phyloP scores from a whole-genome alignment of 1,139 yeast species.

The Suhomyces wounanorum region DNA sequence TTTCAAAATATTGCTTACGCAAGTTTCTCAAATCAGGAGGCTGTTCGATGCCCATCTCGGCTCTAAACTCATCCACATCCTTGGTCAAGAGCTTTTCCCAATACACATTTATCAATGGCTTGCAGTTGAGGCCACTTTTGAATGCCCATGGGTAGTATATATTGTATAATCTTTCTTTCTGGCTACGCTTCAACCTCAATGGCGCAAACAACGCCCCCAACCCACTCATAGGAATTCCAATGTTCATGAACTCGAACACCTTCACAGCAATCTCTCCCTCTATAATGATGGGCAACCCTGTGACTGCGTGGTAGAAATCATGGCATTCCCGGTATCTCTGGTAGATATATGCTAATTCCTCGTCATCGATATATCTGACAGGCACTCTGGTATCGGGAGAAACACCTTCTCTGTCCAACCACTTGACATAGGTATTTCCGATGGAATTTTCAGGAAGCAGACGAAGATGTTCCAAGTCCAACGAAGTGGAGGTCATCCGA shows the following conservation, averaged over 20 bases:
- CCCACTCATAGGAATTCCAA: slow-evolving; percentile 96
- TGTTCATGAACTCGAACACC: slow-evolving; percentile 87
- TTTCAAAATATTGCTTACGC: slow-evolving; percentile 46
- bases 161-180: slow-evolving; percentile 55
- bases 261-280: slow-evolving; percentile 96
- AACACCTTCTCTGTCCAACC: slow-evolving; percentile 87
- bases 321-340: slow-evolving; percentile 96
- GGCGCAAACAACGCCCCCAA: slow-evolving; percentile 90
- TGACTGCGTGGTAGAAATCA: slow-evolving; percentile 91
- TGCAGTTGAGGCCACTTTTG: slow-evolving; percentile 68
- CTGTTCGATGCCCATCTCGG: slow-evolving; percentile 67
- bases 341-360: slow-evolving; percentile 86
- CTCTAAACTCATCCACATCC: slow-evolving; percentile 72
- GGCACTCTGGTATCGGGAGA: slow-evolving; percentile 93
- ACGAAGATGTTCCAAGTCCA: slow-evolving; percentile 64
- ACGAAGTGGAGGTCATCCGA: slow-evolving; percentile 70
- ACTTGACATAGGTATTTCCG: slow-evolving; percentile 74
- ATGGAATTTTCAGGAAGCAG: slow-evolving; percentile 68
- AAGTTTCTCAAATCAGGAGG: slow-evolving; percentile 78
- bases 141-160: slow-evolving; percentile 92
- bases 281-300: slow-evolving; percentile 85
- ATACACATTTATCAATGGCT: slow-evolving; percentile 81
- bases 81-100: slow-evolving; percentile 86
- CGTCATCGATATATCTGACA: slow-evolving; percentile 84
- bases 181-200: slow-evolving; percentile 53